Percentiles rank a stretch among this genome's conserved stretches.
Conservation (phyloP, 306 rosid genomes). For the Citrullus amarus region DNA sequence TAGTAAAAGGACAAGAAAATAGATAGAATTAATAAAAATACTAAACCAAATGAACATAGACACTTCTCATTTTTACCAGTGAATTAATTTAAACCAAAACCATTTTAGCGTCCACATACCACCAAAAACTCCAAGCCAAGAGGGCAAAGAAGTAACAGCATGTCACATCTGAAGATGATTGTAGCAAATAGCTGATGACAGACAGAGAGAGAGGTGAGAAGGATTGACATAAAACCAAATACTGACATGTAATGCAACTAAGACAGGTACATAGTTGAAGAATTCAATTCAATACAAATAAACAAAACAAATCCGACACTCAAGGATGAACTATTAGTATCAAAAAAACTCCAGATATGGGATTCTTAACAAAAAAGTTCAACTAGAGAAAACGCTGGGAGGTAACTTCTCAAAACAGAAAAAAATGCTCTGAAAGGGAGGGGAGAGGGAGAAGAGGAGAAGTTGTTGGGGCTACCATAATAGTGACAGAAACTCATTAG, state of each 20-base stretch:
- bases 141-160: constrained; percentile 68
- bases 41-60: background rate
- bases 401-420: background rate
- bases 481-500: background rate
- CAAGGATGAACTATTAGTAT: background rate
- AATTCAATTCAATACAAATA: background rate
- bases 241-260: constrained; percentile 2
- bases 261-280: background rate
- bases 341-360: background rate
- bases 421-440: background rate
- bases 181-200: constrained; percentile 78
- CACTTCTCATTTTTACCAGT: background rate
- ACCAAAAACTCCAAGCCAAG: constrained; percentile 65
- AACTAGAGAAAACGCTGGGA: background rate
- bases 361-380: background rate
- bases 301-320: background rate
- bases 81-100: background rate
- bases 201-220: background rate
- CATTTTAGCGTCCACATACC: constrained; percentile 33
- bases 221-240: background rate
- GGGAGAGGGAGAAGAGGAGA: background rate
- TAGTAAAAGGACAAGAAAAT: background rate
- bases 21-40: background rate
- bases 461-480: background rate
- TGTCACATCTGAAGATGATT: constrained; percentile 71